phyloP scores from a whole-genome alignment of 768 basidiomycete genomes.

The Pleurotus eryngii region DNA sequence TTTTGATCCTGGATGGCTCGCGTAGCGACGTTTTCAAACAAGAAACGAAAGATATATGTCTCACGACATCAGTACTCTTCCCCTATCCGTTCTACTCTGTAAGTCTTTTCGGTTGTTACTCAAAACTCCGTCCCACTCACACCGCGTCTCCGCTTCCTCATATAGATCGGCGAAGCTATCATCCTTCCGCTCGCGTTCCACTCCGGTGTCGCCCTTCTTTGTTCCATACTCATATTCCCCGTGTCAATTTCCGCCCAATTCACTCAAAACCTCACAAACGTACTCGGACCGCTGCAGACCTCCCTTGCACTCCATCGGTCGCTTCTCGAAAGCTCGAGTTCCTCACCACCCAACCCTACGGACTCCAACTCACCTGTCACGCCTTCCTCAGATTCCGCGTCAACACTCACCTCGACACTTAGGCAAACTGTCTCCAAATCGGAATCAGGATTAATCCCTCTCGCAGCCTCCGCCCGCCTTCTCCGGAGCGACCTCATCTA shows the following conservation, averaged over 20 bases:
- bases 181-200: conserved; percentile 60
- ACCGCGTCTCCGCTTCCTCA: too few species aligned
- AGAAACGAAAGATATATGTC: conserved; percentile 44
- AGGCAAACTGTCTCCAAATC: conserved; percentile 28
- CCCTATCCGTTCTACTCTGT: conserved; percentile 64
- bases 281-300: conserved; percentile 45
- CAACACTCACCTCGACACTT: conserved; percentile 25
- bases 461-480: conserved; percentile 50
- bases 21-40: conserved; percentile 1
- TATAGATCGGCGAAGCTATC: conserved; percentile 46
- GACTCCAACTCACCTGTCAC: conserved; percentile 10
- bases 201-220: conserved; percentile 48
- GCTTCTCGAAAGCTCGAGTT: conserved; percentile 29
- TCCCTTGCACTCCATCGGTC: conserved; percentile 43
- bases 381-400: conserved; percentile 31
- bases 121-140: too few species aligned
- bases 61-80: conserved; percentile 56
- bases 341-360: too few species aligned
- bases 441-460: conserved; percentile 49
- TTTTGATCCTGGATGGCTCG: background rate
- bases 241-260: conserved; percentile 59
- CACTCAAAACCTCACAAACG: conserved; percentile 42
- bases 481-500: conserved; percentile 59
- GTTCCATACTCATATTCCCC: conserved; percentile 59
- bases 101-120: conserved; percentile 10